A percentile compares a stretch with the other conserved stretches of the same genome.
Evolutionary conservation across 192 early-diverging fungal genomes (phyloP).

Genomic region (Spizellomyces sp.): DNA sequence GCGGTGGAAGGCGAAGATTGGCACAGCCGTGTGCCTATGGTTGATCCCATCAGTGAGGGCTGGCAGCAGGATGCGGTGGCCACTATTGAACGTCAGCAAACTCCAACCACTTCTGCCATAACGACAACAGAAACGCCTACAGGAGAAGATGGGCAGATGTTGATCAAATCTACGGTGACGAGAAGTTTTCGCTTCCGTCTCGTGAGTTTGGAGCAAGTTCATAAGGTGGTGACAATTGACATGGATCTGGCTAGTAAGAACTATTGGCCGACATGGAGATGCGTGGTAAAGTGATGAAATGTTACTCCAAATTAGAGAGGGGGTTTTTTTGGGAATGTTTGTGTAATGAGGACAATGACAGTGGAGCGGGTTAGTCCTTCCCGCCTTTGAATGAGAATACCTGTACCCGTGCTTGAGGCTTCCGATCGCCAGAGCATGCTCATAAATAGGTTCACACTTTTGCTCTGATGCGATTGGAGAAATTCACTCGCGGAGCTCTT

Average conservation of each 20-base stretch:
- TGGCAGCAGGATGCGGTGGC: constrained; percentile 16
- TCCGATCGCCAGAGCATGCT: no score
- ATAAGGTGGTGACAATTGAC: constrained; percentile 37
- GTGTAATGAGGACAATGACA: no score
- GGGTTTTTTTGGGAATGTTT: no score
- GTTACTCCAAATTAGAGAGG: no score
- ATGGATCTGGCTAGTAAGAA: constrained; percentile 39
- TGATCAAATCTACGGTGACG: constrained; percentile 30
- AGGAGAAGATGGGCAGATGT: constrained; percentile 5
- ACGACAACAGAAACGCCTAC: background rate
- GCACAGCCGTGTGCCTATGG: constrained; percentile 25
- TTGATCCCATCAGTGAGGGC: constrained; percentile 33
- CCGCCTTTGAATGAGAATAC: no score
- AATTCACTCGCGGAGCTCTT: no score
- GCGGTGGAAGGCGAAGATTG: constrained; percentile 37
- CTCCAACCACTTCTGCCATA: background rate
- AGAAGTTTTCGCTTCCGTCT: constrained; percentile 35
- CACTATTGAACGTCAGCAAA: constrained; percentile 12
- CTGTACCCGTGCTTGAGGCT: no score
- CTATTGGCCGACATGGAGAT: constrained; percentile 40
- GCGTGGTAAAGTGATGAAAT: constrained; percentile 24
- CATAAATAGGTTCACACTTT: no score
- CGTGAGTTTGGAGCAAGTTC: constrained; percentile 37
- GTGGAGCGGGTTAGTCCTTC: no score
- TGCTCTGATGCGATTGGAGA: no score